Conservation (phyloP, 2,329 filamentous ascomycete genomes). For the Colletotrichum sublineola region DNA sequence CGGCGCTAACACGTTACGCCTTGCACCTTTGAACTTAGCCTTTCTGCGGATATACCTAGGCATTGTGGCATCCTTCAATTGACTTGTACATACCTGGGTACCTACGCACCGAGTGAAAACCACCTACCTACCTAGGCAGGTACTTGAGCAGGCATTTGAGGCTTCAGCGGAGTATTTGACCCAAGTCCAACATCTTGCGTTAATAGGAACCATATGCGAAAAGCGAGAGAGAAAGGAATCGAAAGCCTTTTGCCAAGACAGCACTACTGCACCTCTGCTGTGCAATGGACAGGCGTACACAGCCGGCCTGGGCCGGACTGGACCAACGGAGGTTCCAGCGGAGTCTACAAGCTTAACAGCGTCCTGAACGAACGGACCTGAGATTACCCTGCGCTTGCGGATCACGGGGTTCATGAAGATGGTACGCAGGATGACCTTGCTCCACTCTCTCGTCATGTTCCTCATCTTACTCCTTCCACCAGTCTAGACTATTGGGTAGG, state of each 20-base stretch:
- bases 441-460: not conserved
- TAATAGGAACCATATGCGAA: not conserved
- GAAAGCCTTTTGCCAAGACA: not conserved
- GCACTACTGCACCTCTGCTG: not conserved
- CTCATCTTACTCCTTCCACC: not conserved
- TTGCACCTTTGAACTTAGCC: not conserved
- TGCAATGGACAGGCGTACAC: not conserved
- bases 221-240: not conserved
- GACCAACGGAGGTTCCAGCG: conserved; percentile 27
- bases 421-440: not conserved
- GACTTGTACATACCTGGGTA: not conserved
- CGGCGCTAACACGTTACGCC: not conserved
- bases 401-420: not conserved
- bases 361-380: conserved; percentile 29
- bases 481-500: not conserved
- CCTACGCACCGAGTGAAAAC: not conserved
- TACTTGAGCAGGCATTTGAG: not conserved
- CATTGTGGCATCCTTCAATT: not conserved
- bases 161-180: not conserved
- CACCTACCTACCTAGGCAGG: not conserved
- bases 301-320: conserved; percentile 21
- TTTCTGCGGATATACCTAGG: not conserved
- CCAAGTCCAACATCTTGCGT: not conserved
- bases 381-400: not conserved
- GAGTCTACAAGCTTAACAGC: not conserved